phyloP scores from a whole-genome alignment of 1,139 yeast species.

The Geotrichum restrictum region DNA sequence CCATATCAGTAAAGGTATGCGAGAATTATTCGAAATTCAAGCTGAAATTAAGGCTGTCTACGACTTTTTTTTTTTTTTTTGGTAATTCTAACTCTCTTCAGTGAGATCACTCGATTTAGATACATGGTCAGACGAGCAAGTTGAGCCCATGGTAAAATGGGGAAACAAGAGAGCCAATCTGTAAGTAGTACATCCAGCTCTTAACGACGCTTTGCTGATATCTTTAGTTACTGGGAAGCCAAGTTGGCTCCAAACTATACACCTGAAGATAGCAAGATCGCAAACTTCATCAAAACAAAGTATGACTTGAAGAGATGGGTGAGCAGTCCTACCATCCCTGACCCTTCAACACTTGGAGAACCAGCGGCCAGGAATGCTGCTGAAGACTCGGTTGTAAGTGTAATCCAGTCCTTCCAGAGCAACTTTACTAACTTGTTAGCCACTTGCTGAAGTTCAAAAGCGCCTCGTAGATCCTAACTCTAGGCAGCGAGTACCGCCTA shows the following conservation, averaged over 20 bases:
- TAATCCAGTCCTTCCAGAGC: not conserved
- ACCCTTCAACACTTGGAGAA: constrained; percentile 47
- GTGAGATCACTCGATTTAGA: constrained; percentile 78
- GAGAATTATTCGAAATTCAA: too few relatives aligned
- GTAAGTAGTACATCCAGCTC: constrained; percentile 31
- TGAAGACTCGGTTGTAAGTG: constrained; percentile 7
- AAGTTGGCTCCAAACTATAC: constrained; percentile 64
- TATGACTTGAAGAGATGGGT: constrained; percentile 90
- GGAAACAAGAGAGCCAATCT: constrained; percentile 75
- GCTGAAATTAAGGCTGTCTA: too few relatives aligned
- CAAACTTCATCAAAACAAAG: constrained; percentile 84
- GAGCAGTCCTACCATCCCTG: constrained; percentile 49
- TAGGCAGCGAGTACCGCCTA: not conserved
- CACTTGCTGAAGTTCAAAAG: constrained; percentile 31
- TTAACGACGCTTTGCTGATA: not conserved
- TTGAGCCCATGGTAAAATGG: constrained; percentile 77
- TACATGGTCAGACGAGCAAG: constrained; percentile 94
- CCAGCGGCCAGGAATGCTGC: not conserved
- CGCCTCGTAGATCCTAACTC: constrained; percentile 20
- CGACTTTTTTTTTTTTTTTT: not conserved
- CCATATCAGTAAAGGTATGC: constrained; percentile 55
- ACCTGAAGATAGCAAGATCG: constrained; percentile 84
- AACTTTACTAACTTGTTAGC: constrained; percentile 14
- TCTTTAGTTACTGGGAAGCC: constrained; percentile 62
- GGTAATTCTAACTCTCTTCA: constrained; percentile 7